These are phyloP conservation scores for Xylaria sp. DNA, from an alignment of 2,329 filamentous ascomycete species.

Conservation along the genomic window DNA sequence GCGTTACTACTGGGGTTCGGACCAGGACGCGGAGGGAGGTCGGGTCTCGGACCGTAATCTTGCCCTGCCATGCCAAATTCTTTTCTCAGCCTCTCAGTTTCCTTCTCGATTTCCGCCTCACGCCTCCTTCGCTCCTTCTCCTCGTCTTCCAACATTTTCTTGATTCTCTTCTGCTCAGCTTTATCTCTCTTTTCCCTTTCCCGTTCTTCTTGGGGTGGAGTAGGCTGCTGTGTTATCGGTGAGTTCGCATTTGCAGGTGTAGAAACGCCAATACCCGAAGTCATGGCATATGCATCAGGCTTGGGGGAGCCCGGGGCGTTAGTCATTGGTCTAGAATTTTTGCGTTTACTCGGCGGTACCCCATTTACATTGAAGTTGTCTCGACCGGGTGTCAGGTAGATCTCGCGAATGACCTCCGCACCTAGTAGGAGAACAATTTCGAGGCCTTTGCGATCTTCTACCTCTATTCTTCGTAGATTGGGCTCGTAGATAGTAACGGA, in stretches of 20 bases:
- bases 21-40: conserved; percentile 52
- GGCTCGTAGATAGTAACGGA: conserved; percentile 88
- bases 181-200: conserved; percentile 67
- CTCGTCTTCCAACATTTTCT: conserved; percentile 73
- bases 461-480: conserved; percentile 87
- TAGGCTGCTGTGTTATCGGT: conserved; percentile 44
- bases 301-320: conserved; percentile 43
- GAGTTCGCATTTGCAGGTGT: conserved; percentile 52
- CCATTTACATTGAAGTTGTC: conserved; percentile 82
- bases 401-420: conserved; percentile 71
- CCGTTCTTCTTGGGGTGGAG: conserved; percentile 55
- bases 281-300: conserved; percentile 50
- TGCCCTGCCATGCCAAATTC: conserved; percentile 71
- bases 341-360: conserved; percentile 50
- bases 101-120: conserved; percentile 73
- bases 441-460: conserved; percentile 93
- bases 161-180: conserved; percentile 67
- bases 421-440: conserved; percentile 80
- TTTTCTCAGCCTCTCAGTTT: conserved; percentile 82
- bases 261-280: conserved; percentile 57
- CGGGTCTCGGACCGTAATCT: conserved; percentile 48
- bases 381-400: conserved; percentile 71
- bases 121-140: conserved; percentile 67
- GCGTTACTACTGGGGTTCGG: conserved; percentile 19
- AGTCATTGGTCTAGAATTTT: conserved; percentile 56